Conservation (phyloP, 192 early-diverging fungal genomes). For the Tieghemiomyces parasiticus region DNA sequence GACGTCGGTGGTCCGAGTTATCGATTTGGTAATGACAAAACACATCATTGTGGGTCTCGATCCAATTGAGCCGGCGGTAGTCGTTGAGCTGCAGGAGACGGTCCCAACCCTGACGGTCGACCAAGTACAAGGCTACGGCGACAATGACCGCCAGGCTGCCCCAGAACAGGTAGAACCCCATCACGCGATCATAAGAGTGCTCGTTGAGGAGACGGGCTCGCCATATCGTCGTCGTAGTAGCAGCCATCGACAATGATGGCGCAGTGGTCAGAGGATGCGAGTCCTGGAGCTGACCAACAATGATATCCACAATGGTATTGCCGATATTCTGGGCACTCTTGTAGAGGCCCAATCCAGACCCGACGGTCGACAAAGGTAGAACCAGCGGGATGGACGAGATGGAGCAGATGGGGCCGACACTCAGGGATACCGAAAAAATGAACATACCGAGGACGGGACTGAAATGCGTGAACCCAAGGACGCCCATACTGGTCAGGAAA, state of each 20-base stretch:
- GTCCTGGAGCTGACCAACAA: constrained; percentile 44
- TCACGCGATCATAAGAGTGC: constrained; percentile 30
- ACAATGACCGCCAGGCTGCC: constrained; percentile 20
- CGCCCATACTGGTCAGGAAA: constrained; percentile 22
- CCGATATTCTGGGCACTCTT: constrained; percentile 46
- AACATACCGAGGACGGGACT: constrained; percentile 37
- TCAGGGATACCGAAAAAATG: constrained; percentile 38
- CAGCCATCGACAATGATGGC: too few species aligned
- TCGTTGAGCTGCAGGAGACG: not conserved
- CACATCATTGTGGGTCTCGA: not conserved
- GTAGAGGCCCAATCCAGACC: constrained; percentile 43
- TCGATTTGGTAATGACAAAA: constrained; percentile 6
- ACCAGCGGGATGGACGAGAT: constrained; percentile 43
- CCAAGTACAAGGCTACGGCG: not conserved
- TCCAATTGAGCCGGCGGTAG: not conserved
- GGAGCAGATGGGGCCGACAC: constrained; percentile 39
- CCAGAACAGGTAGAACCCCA: constrained; percentile 30
- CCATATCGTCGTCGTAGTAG: not conserved
- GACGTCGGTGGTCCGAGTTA: not conserved
- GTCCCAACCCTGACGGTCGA: constrained; percentile 9
- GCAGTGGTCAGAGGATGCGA: constrained; percentile 16
- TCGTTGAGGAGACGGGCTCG: constrained; percentile 13
- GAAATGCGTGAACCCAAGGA: constrained; percentile 39
- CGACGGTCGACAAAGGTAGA: constrained; percentile 36
- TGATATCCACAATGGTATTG: constrained; percentile 38